phyloP scores from a whole-genome alignment of 768 basidiomycete species.

The Podaxis sp. region DNA sequence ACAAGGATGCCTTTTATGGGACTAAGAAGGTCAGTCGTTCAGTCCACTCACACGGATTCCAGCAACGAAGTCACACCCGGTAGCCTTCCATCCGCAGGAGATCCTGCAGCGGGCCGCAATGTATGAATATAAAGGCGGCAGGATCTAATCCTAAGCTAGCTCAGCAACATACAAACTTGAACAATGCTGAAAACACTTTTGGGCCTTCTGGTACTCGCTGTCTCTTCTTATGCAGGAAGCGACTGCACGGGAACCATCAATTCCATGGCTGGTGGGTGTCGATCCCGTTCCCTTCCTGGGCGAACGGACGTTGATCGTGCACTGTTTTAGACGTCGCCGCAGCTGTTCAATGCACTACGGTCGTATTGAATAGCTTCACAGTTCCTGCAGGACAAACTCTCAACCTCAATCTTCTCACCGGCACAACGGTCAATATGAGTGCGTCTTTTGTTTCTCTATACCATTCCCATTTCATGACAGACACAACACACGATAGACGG shows the following conservation, averaged over 20 bases:
- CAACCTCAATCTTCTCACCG: conserved; percentile 41
- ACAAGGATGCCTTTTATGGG: not conserved
- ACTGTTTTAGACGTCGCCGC: conserved; percentile 38
- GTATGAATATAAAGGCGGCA: not conserved
- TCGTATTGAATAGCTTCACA: conserved; percentile 56
- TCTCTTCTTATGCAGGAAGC: not conserved
- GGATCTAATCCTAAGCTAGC: not conserved
- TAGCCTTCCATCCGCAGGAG: not conserved
- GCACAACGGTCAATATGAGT: conserved; percentile 62
- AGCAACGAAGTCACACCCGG: conserved; percentile 5
- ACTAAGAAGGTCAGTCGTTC: not conserved
- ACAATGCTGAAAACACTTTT: conserved; percentile 6
- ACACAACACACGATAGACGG: conserved; percentile 41
- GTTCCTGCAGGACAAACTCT: conserved; percentile 56
- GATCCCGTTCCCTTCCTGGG: not conserved
- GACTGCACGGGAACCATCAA: conserved; percentile 21
- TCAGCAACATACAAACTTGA: not conserved
- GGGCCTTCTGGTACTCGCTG: conserved; percentile 5
- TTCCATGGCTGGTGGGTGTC: conserved; percentile 21
- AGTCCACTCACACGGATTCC: not conserved
- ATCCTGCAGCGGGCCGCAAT: conserved; percentile 4
- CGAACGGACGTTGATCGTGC: not conserved
- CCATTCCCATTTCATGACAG: not conserved
- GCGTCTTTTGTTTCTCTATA: conserved; percentile 21
- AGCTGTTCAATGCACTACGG: conserved; percentile 56